Evolutionary conservation across 257 asterid species (phyloP), one percentile per base, ranked within the genome.

Genomic region (Capsicum baccatum): DNA sequence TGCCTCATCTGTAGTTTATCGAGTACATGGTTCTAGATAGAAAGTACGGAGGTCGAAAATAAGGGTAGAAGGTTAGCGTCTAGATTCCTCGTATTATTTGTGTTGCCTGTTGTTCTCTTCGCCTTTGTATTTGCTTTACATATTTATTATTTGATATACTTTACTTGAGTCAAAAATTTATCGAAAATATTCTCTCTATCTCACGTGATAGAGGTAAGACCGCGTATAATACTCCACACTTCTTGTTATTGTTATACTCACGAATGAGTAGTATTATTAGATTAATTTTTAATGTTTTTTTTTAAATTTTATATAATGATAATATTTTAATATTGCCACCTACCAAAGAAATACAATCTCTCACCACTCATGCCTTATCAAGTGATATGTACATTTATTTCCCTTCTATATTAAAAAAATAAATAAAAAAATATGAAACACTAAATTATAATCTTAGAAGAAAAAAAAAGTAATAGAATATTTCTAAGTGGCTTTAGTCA

Each of bases 351-450:
- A 63, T 63, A 5, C 2, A 2, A 9, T 63, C 1, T 10, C 12
- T 63, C 69, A 63, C 70, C 70, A 63, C 70, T 21, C 42, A 63
- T 21, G 70, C 70, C 70, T 63, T 63, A 11, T 21, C 70, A 21
- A 63, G 11, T 63, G 7, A 63, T n/a, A 63, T 15, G 70, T 63
- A 21, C 33, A 59, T 17, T 4, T 59, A 17, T 59, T 59, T 58
- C 9, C 33, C 12, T 59, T 59, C 64, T 17, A 59, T 59, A 17
- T 17, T 59, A 17, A 2, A 0, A 39, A 39, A 39, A 39, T n/a
- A 3, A 39, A 6, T 7, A 0, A 26, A 26, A 19, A 9, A 62
- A 68, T 39, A 68, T 68, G 5, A 10, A 70, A 70, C 52, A 39
- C 33, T 37, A 35, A 35, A 68, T 35, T 7, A 14, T 68, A 15